These are phyloP conservation scores for Rosa chinensis DNA, from an alignment of 306 rosid genomes.

Conservation along the genomic window DNA sequence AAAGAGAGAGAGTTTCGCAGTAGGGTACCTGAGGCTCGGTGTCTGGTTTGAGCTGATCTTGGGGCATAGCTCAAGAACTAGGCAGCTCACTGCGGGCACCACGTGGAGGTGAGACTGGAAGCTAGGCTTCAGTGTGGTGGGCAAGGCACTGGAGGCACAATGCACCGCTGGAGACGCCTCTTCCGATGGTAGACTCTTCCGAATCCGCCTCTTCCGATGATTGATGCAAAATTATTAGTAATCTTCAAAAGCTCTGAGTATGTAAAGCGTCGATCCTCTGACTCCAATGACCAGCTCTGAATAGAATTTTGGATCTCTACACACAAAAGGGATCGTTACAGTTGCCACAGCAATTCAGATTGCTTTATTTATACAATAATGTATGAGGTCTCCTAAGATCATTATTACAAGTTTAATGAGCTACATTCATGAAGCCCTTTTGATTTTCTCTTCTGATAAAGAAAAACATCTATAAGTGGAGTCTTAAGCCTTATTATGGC, in stretches of 20 bases:
- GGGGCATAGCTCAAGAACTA: too few species aligned
- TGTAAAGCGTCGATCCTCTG: slow-evolving; percentile 31
- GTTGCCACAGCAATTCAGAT: not conserved
- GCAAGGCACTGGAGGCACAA: too few species aligned
- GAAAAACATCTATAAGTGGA: not conserved
- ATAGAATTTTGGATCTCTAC: not conserved
- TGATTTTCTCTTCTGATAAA: not conserved
- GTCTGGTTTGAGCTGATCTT: too few species aligned
- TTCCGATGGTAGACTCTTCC: slow-evolving; percentile 42
- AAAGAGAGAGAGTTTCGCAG: too few species aligned
- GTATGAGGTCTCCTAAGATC: not conserved
- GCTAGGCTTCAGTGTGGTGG: too few species aligned
- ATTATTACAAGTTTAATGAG: not conserved
- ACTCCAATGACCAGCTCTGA: slow-evolving; percentile 16
- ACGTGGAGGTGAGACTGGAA: too few species aligned
- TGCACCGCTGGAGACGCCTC: too few species aligned
- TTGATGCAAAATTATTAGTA: slow-evolving; percentile 38
- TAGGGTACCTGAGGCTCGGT: too few species aligned
- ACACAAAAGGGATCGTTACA: not conserved
- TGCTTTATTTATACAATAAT: not conserved
- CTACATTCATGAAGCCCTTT: not conserved
- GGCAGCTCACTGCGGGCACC: too few species aligned
- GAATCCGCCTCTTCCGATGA: slow-evolving; percentile 54
- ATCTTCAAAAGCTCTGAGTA: slow-evolving; percentile 41
- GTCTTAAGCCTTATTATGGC: not conserved